A percentile compares a stretch with the other conserved stretches of the same genome.
Evolutionary conservation across 1,139 yeast genomes (phyloP).

Genomic region (Suzukiozyma palmioleophila): DNA sequence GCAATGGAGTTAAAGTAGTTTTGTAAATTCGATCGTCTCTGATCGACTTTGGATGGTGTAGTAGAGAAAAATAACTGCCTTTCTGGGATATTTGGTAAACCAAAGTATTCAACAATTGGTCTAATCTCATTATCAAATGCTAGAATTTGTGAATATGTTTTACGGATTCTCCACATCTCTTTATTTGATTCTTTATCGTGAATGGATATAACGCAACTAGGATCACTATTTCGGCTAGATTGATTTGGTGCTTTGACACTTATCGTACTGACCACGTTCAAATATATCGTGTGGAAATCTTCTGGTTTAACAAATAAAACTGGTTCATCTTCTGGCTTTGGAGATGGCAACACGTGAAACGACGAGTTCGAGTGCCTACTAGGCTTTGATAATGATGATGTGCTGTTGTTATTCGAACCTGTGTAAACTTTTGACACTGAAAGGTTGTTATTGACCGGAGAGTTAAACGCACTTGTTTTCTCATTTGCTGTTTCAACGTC

Average conservation of each 20-base stretch:
- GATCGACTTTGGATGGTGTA: constrained; percentile 64
- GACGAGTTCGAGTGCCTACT: not conserved
- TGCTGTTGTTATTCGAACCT: constrained; percentile 9
- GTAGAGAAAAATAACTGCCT: constrained; percentile 50
- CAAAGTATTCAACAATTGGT: constrained; percentile 50
- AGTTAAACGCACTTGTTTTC: constrained; percentile 3
- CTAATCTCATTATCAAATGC: constrained; percentile 56
- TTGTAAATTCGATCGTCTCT: constrained; percentile 51
- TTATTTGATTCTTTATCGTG: constrained; percentile 54
- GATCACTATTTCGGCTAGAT: constrained; percentile 46
- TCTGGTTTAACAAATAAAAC: constrained; percentile 59
- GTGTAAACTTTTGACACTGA: constrained; percentile 2
- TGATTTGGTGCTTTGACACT: constrained; percentile 27
- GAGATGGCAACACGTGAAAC: constrained; percentile 24
- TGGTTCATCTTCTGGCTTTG: constrained; percentile 25
- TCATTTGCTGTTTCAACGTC: constrained; percentile 1
- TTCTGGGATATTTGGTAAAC: constrained; percentile 63
- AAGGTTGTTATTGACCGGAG: constrained; percentile 6
- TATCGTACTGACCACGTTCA: constrained; percentile 58
- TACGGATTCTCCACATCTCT: constrained; percentile 70
- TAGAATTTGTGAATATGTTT: constrained; percentile 51
- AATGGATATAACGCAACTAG: constrained; percentile 56
- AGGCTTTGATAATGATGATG: not conserved
- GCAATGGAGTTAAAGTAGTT: constrained; percentile 59
- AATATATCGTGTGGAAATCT: constrained; percentile 58